These are phyloP conservation scores for Aureobasidium zeae DNA, from an alignment of 2,329 filamentous ascomycete species.

Conservation along the genomic window DNA sequence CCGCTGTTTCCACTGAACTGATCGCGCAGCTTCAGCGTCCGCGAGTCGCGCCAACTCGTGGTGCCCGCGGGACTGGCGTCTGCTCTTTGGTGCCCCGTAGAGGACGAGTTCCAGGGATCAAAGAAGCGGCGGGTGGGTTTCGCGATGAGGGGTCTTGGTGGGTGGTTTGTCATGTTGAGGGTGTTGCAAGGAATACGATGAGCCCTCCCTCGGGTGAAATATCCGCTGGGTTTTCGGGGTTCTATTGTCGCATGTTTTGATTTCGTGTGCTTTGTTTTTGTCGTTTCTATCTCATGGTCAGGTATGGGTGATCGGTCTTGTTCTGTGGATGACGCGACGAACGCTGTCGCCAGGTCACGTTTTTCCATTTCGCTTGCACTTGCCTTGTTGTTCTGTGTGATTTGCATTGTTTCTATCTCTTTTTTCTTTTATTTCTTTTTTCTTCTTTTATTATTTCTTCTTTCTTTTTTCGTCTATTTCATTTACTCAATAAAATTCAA, in stretches of 20 bases:
- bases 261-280: slow-evolving; percentile 2
- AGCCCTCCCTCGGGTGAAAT: too few relatives aligned
- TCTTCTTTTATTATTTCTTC: too few relatives aligned
- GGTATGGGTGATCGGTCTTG: background rate
- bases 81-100: slow-evolving; percentile 71
- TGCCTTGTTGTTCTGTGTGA: too few relatives aligned
- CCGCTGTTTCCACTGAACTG: slow-evolving; percentile 58
- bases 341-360: slow-evolving; percentile 5
- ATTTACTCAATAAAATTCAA: too few relatives aligned
- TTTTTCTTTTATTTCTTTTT: too few relatives aligned
- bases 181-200: too few relatives aligned
- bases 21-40: slow-evolving; percentile 57
- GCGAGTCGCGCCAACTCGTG: slow-evolving; percentile 62
- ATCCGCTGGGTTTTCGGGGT: too few relatives aligned
- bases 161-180: background rate
- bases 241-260: too few relatives aligned
- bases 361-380: slow-evolving; percentile 9
- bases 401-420: too few relatives aligned
- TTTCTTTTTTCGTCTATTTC: too few relatives aligned
- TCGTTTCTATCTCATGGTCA: background rate
- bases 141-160: slow-evolving; percentile 57
- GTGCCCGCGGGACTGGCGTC: slow-evolving; percentile 55
- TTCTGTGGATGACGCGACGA: slow-evolving; percentile 14
- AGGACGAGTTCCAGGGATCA: slow-evolving; percentile 91
- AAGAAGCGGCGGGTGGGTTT: slow-evolving; percentile 92